Conservation (phyloP, 2,329 filamentous ascomycete species). For the Paecilomyces formosus region DNA sequence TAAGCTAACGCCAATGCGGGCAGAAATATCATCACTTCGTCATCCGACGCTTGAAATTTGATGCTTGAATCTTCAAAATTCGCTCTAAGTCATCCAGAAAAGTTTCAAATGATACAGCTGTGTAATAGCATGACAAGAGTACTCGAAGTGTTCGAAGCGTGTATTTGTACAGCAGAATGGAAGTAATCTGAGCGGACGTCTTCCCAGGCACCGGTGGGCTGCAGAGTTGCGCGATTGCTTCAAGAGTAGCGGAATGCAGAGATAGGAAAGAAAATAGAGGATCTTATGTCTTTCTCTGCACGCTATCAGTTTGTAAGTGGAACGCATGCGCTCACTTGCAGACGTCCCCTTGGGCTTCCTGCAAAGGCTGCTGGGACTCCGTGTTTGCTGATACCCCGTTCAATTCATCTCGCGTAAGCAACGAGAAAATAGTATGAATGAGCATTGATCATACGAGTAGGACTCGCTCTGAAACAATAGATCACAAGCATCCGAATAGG, state of each 20-base stretch:
- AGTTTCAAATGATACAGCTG: background rate
- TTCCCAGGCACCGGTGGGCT: background rate
- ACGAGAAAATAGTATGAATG: background rate
- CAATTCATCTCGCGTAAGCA: background rate
- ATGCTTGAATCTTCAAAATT: background rate
- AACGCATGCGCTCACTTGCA: background rate
- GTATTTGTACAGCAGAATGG: background rate
- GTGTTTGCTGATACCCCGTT: background rate
- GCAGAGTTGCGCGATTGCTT: background rate
- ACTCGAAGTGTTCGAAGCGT: background rate
- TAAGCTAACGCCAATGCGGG: background rate
- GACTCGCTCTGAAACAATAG: background rate
- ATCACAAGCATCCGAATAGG: constrained; percentile 6
- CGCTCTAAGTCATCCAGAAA: background rate
- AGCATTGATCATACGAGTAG: background rate
- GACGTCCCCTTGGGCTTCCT: background rate
- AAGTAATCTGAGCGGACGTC: background rate
- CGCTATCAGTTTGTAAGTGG: background rate
- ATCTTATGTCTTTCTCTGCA: background rate
- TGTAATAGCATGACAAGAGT: background rate
- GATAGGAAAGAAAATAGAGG: background rate
- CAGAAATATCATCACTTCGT: background rate
- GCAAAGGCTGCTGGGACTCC: background rate
- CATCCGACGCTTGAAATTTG: background rate
- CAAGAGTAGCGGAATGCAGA: background rate